Base-by-base conservation (phyloP, 1,284 basidiomycete species). In the Mycena citricolor region DNA sequence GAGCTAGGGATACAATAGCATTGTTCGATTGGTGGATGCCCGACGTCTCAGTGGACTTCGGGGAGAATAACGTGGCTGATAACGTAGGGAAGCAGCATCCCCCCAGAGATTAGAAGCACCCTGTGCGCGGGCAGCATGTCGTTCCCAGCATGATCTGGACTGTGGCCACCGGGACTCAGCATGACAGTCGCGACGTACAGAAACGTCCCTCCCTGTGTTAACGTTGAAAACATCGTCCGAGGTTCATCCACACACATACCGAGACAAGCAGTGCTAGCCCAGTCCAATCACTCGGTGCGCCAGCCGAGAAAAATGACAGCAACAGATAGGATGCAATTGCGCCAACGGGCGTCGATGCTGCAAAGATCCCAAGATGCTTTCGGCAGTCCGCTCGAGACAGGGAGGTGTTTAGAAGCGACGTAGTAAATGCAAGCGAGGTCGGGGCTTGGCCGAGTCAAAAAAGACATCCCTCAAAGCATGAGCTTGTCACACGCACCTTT, bases 171-270 rank as follows among this genome's bases (percentile, higher is more conserved):
- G 30, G 86, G 73, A 3, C 87, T 81, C 60, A 91, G 89, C 19
- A 94, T 72, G 25, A 93, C 86, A 2, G 94, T 94, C 0, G 94
- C 93, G 24, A 97, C 94, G 61, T 94, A 97, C 22, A 97, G 70
- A 65, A 97, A 97, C 1, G 91, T 93, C 12, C 94, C 94, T 28
- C 91, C 94, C 91, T 93, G 51, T n/a, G 31, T 20, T 5, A 21
- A 11, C 32, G 23, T 51, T 42, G 54, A 37, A n/a, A n/a, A n/a
- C n/a, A n/a, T n/a, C n/a, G 5, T 30, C 14, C 19, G 14, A 37
- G 29, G 7, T n/a, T n/a, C n/a, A n/a, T n/a, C n/a, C n/a, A 23
- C 29, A 24, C 22, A 52, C 83, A 57, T 57, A 90, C 87, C 13
- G 89, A 92, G 50, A 91, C 70, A n/a, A 92, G 71, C 16, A 94